Conservation (phyloP, 805 yeast species). For the Lipomyces japonicus region DNA sequence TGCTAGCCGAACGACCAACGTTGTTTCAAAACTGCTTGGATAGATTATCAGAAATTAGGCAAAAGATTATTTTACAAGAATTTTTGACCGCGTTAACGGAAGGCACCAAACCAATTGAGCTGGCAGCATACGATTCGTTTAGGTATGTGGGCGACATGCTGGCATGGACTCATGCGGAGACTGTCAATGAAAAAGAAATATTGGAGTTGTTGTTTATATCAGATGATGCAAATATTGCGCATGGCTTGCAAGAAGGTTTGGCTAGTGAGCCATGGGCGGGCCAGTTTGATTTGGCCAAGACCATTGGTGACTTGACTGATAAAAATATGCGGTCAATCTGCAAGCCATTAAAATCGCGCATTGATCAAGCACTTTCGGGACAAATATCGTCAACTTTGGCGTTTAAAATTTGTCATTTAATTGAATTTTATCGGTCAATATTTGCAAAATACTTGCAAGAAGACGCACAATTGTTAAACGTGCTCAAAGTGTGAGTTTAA, state of each 20-base stretch:
- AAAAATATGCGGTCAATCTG: conserved; percentile 53
- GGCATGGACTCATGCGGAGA: conserved; percentile 80
- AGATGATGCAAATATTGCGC: conserved; percentile 31
- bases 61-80: conserved; percentile 60
- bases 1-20: conserved; percentile 39
- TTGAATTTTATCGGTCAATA: conserved; percentile 66
- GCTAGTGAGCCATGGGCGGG: conserved; percentile 32
- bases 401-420: conserved; percentile 56
- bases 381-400: conserved; percentile 57
- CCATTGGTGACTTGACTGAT: conserved; percentile 43
- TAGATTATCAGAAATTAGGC: conserved; percentile 65
- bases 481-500: conserved; percentile 28
- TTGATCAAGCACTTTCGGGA: conserved; percentile 40
- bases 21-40: conserved; percentile 56
- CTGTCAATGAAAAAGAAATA: conserved; percentile 82
- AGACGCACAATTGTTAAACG: conserved; percentile 31
- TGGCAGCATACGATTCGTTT: conserved; percentile 73
- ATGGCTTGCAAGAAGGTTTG: conserved; percentile 26
- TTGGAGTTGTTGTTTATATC: conserved; percentile 58
- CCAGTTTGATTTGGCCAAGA: conserved; percentile 34
- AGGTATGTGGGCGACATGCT: conserved; percentile 81
- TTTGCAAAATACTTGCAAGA: conserved; percentile 45
- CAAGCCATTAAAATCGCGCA: conserved; percentile 49
- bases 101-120: conserved; percentile 49
- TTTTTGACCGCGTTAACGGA: conserved; percentile 46